phyloP scores from a whole-genome alignment of 345 rosid species.

The Viola odorata region DNA sequence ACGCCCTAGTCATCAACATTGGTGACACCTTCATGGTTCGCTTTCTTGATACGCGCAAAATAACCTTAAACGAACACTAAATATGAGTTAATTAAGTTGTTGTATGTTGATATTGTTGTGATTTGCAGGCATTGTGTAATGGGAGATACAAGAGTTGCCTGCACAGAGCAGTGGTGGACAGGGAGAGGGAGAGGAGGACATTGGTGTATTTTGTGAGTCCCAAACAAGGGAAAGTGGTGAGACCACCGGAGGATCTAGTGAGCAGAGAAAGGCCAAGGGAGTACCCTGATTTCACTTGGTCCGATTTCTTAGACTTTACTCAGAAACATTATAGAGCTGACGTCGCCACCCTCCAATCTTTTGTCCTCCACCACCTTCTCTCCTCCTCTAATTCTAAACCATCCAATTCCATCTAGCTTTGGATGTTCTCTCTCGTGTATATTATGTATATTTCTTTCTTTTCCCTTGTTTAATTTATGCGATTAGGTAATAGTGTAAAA shows the following conservation, averaged over 20 bases:
- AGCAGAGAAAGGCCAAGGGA: constrained; percentile 26
- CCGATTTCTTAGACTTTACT: constrained; percentile 55
- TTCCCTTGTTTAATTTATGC: neutral
- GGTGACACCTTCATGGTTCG: constrained; percentile 72
- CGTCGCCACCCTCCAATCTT: constrained; percentile 40
- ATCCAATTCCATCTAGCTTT: neutral
- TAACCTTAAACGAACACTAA: neutral
- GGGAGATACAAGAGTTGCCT: constrained; percentile 63
- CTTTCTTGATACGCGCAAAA: neutral
- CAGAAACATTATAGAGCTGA: constrained; percentile 47
- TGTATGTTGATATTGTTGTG: neutral
- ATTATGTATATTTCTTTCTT: neutral
- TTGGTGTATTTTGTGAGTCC: constrained; percentile 58
- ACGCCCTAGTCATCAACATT: constrained; percentile 61
- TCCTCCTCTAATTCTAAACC: constrained; percentile 5
- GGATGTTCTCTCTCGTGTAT: neutral
- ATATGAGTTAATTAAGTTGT: neutral
- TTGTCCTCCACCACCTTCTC: neutral
- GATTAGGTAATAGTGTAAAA: neutral
- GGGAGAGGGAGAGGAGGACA: constrained; percentile 45
- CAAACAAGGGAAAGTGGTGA: constrained; percentile 51
- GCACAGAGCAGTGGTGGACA: constrained; percentile 67
- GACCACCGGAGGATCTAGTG: constrained; percentile 56
- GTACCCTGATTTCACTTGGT: constrained; percentile 85
- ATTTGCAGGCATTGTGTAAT: constrained; percentile 47